phyloP scores from a whole-genome alignment of 305 asterid genomes.

The Withania somnifera region DNA sequence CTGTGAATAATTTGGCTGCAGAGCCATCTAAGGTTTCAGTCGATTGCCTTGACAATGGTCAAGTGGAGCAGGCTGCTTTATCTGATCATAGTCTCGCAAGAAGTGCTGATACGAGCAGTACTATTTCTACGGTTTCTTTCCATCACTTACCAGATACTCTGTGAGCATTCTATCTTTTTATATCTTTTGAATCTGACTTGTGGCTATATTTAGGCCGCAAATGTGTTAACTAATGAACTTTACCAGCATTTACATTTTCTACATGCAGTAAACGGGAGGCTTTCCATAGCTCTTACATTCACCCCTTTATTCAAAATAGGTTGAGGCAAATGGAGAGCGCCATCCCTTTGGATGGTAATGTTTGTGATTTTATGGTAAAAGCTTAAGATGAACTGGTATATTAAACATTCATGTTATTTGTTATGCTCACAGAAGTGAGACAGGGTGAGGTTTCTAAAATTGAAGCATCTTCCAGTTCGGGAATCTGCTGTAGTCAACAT shows the following conservation, averaged over 20 bases:
- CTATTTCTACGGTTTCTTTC: slow-evolving; percentile 5
- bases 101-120: slow-evolving; percentile 6
- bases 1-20: slow-evolving; percentile 24
- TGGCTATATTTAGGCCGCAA: neutral
- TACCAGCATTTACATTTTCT: slow-evolving; percentile 14
- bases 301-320: slow-evolving; percentile 48
- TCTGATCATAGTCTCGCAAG: slow-evolving; percentile 20
- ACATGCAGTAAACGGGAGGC: slow-evolving; percentile 44
- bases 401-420: slow-evolving; percentile 16
- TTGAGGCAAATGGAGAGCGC: slow-evolving; percentile 38
- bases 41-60: slow-evolving; percentile 29
- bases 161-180: slow-evolving; percentile 37
- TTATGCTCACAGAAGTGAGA: slow-evolving; percentile 41
- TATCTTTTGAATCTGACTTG: neutral
- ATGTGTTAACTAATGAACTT: neutral
- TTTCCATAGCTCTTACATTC: slow-evolving; percentile 37
- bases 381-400: slow-evolving; percentile 2
- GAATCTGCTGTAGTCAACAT: slow-evolving; percentile 53
- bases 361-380: slow-evolving; percentile 38
- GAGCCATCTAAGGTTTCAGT: slow-evolving; percentile 19
- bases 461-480: slow-evolving; percentile 77
- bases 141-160: slow-evolving; percentile 11
- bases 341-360: slow-evolving; percentile 23
- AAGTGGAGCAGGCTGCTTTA: slow-evolving; percentile 19
- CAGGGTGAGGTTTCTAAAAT: slow-evolving; percentile 52